Evolutionary conservation across 305 asterid genomes (phyloP).

Genomic region (Withania somnifera): DNA sequence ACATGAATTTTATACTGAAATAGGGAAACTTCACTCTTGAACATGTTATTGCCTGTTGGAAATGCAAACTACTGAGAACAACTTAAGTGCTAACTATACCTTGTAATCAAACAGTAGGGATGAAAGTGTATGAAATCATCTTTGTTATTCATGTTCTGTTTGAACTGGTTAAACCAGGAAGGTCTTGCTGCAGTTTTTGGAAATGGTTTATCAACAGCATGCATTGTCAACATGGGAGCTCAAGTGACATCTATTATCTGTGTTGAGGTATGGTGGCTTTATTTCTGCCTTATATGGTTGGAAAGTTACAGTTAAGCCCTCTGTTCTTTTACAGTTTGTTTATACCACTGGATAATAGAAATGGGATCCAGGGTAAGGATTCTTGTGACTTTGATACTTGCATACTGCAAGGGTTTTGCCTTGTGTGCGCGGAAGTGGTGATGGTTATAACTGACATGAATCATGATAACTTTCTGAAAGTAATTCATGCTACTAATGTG

Average conservation of each 20-base stretch:
- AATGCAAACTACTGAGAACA: not conserved
- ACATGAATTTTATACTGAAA: not conserved
- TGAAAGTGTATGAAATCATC: not conserved
- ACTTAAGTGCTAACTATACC: not conserved
- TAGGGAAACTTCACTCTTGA: not conserved
- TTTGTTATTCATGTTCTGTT: not conserved
- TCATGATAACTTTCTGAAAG: not conserved
- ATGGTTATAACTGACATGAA: not conserved
- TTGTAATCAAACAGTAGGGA: not conserved
- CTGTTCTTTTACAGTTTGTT: not conserved
- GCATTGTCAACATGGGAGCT: slow-evolving; percentile 91
- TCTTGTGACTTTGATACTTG: not conserved
- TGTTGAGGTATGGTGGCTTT: slow-evolving; percentile 60
- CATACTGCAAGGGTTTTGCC: not conserved
- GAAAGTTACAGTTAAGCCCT: not conserved
- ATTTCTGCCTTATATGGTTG: not conserved
- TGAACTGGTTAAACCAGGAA: slow-evolving; percentile 43
- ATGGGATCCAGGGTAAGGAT: not conserved
- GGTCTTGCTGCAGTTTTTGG: slow-evolving; percentile 98
- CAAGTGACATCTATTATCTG: slow-evolving; percentile 91
- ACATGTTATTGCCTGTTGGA: not conserved
- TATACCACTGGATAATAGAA: not conserved
- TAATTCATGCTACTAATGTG: not conserved
- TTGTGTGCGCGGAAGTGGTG: not conserved
- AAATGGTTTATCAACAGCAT: slow-evolving; percentile 90